Conservation (phyloP, 2,329 filamentous ascomycete species). For the Aotearoamyces nothofagi region DNA sequence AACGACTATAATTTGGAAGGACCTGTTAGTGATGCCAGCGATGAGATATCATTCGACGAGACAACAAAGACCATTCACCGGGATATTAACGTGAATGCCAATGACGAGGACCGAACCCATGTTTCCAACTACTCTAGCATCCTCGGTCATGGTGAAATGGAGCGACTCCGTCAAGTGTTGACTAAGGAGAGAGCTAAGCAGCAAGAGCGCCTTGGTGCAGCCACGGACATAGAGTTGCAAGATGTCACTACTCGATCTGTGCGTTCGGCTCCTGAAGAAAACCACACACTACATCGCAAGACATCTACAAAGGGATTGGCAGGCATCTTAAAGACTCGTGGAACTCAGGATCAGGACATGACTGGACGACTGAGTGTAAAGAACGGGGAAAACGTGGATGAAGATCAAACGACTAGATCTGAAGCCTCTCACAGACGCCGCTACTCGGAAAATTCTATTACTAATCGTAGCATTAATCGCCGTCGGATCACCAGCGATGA, state of each 20-base stretch:
- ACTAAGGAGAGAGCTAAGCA: constrained; percentile 3
- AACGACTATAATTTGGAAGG: not conserved
- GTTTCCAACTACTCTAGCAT: constrained; percentile 4
- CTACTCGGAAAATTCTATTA: constrained; percentile 13
- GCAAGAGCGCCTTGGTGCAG: constrained; percentile 1
- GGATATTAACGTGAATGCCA: constrained; percentile 3
- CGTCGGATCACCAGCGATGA: constrained; percentile 26
- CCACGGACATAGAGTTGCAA: not conserved
- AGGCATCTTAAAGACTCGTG: constrained; percentile 5
- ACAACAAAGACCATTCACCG: constrained; percentile 4
- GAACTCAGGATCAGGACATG: constrained; percentile 1
- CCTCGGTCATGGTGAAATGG: constrained; percentile 5
- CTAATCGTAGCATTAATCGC: constrained; percentile 5
- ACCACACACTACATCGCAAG: constrained; percentile 3
- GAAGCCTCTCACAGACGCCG: constrained; percentile 8
- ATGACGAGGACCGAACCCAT: constrained; percentile 2
- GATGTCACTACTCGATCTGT: not conserved
- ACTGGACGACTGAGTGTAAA: constrained; percentile 5
- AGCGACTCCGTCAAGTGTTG: constrained; percentile 4
- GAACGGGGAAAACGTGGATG: not conserved
- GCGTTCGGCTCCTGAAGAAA: constrained; percentile 1
- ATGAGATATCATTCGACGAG: constrained; percentile 3
- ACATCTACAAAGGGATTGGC: constrained; percentile 1
- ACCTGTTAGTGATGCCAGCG: not conserved
- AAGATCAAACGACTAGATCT: constrained; percentile 2